phyloP scores from a whole-genome alignment of 2,329 filamentous ascomycete genomes.

The Pseudogymnoascus sp. region DNA sequence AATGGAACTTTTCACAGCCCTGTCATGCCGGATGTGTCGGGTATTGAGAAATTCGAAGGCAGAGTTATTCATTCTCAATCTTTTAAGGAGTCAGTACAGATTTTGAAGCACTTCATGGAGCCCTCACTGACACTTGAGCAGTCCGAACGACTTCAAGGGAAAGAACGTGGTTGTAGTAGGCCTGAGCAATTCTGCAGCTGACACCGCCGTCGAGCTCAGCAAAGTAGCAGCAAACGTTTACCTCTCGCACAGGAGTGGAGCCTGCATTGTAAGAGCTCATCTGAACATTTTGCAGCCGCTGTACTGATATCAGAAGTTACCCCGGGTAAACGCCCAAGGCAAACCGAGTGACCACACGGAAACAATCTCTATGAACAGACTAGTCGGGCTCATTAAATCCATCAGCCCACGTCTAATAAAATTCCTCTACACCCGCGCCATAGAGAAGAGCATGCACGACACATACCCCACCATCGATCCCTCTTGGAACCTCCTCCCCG shows the following conservation, averaged over 20 bases:
- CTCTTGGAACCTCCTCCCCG: constrained; percentile 26
- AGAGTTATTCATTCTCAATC: constrained; percentile 32
- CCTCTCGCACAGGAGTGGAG: constrained; percentile 34
- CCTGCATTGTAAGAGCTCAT: constrained; percentile 26
- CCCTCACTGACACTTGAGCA: constrained; percentile 12
- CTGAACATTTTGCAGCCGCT: not conserved
- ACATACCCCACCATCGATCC: constrained; percentile 26
- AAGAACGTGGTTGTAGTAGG: constrained; percentile 38
- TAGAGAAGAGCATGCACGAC: constrained; percentile 27
- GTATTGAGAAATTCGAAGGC: constrained; percentile 31
- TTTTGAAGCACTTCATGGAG: not conserved
- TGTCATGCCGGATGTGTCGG: constrained; percentile 30
- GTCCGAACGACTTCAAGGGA: constrained; percentile 29
- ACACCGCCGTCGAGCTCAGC: constrained; percentile 29
- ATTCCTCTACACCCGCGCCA: constrained; percentile 18
- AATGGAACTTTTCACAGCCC: constrained; percentile 29
- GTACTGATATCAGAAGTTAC: constrained; percentile 8
- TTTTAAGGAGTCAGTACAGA: constrained; percentile 1
- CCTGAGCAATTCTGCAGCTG: constrained; percentile 32
- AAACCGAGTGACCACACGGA: not conserved
- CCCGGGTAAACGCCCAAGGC: constrained; percentile 20
- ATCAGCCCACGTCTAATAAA: not conserved
- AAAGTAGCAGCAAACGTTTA: constrained; percentile 32
- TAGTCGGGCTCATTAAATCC: not conserved
- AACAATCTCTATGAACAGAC: not conserved